Percentiles rank a stretch among this genome's conserved stretches.
Evolutionary conservation across 31 red algal species (phyloP).

Genomic region (Asparagopsis taxiformis): DNA sequence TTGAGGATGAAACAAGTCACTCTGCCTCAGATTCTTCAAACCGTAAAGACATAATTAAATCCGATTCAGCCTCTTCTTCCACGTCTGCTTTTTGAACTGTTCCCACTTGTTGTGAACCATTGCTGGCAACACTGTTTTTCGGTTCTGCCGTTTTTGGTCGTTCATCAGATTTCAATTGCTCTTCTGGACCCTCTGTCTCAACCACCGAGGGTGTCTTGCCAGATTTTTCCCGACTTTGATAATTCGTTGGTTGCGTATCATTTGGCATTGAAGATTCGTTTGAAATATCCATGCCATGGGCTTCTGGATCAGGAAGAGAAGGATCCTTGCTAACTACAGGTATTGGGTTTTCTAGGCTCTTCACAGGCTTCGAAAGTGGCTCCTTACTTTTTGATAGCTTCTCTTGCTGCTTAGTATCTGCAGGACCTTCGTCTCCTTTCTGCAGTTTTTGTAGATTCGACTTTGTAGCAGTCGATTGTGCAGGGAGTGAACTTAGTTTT

Average conservation of each 20-base stretch:
- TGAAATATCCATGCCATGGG: too few species aligned
- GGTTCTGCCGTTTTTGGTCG: too few species aligned
- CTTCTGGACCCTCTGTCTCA: not conserved
- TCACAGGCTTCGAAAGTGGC: too few species aligned
- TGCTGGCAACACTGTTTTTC: not conserved
- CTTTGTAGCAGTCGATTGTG: too few species aligned
- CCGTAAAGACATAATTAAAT: slow-evolving; percentile 6
- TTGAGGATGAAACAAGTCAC: not conserved
- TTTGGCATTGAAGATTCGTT: not conserved
- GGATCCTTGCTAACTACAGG: too few species aligned
- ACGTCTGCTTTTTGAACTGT: not conserved
- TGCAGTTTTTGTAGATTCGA: too few species aligned
- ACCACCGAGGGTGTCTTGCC: too few species aligned
- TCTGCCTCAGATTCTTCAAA: slow-evolving; percentile 24
- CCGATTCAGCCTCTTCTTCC: slow-evolving; percentile 1
- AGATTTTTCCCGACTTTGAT: not conserved
- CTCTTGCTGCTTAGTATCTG: too few species aligned
- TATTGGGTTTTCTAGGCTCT: too few species aligned
- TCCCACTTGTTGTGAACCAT: not conserved
- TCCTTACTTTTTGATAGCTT: too few species aligned
- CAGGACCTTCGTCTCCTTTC: too few species aligned
- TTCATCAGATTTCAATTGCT: not conserved
- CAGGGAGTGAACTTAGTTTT: not conserved
- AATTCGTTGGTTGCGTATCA: not conserved
- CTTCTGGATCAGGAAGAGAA: too few species aligned